Evolutionary conservation across 306 rosid species (phyloP).

Genomic region (Notholithocarpus densiflorus): DNA sequence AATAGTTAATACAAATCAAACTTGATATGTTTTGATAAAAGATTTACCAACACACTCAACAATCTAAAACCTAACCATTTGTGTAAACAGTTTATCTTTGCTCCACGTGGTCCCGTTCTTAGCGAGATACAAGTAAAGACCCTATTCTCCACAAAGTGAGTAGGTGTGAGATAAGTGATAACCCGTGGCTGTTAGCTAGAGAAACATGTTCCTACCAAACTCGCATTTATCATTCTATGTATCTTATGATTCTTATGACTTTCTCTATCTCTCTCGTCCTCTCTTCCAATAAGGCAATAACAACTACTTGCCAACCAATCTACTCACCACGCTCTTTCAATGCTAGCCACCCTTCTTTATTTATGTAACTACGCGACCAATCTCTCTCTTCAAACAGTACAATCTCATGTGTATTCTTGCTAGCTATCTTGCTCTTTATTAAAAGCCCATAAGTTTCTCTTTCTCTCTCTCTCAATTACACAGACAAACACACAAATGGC

Average conservation of each 20-base stretch:
- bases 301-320: constrained; percentile 64
- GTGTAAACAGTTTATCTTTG: too few relatives aligned
- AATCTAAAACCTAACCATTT: too few relatives aligned
- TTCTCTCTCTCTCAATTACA: too few relatives aligned
- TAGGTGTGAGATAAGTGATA: not conserved
- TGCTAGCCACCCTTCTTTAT: constrained; percentile 39
- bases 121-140: too few relatives aligned
- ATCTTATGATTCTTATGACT: not conserved
- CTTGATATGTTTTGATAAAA: too few relatives aligned
- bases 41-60: too few relatives aligned
- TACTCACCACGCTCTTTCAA: constrained; percentile 63
- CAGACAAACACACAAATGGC: constrained; percentile 39
- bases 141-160: not conserved
- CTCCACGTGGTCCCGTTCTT: too few relatives aligned
- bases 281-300: constrained; percentile 8
- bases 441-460: not conserved
- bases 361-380: not conserved
- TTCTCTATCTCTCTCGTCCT: not conserved
- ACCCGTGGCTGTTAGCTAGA: not conserved
- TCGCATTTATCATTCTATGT: constrained; percentile 10
- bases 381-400: not conserved
- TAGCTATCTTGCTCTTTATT: not conserved
- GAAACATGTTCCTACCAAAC: constrained; percentile 52
- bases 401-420: not conserved
- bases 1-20: too few relatives aligned